Evolutionary conservation across 257 asterid species (phyloP), one percentile per base, ranked within the genome.

Genomic region (Echium plantagineum): DNA sequence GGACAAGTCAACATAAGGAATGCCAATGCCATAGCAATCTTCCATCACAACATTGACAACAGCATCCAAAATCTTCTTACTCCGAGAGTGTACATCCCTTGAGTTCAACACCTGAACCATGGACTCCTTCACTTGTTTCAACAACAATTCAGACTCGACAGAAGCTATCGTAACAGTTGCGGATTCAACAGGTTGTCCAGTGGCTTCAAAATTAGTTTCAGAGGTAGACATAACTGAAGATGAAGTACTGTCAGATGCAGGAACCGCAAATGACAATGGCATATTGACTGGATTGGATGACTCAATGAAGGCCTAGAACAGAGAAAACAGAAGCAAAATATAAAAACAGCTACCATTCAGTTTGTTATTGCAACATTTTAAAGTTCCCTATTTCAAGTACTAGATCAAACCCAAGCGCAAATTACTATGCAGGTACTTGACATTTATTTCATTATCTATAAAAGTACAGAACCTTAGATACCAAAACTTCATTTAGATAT

Each of bases 21-120:
- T 61, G 55, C 77, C 81, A 48, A 62, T 61, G 55, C 77, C 81
- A 48, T 35, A 47, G 26, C 75, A 31, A 60, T 82, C 89, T 61
- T 83, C 70, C 51, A 81, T 61, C 61, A 66, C 17, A 58, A 64
- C 19, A 13, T 68, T 72, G 47, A 83, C 52, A 57, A 78, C 61
- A 57, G 76, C 80, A 57, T 80, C 87, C 71, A 89, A 63, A 65
- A 89, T 65, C 71, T 67, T 80, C 82, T 75, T 80, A 32, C 82
- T 77, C 15, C 55, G 67, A 35, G 53, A 22, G 63, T 77, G 79
- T 55, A 77, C n/a, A 38, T 72, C 80, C 31, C 61, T 64, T 17
- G 87, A 79, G 46, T 75, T 77, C 70, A 63, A 5, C 62, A 76
- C 59, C 61, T 72, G 77, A 69, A 60, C 56, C 69, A 71, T 78